Base-by-base conservation (phyloP, 164 flowering plant genomes). In the Dillenia suffruticosa region DNA sequence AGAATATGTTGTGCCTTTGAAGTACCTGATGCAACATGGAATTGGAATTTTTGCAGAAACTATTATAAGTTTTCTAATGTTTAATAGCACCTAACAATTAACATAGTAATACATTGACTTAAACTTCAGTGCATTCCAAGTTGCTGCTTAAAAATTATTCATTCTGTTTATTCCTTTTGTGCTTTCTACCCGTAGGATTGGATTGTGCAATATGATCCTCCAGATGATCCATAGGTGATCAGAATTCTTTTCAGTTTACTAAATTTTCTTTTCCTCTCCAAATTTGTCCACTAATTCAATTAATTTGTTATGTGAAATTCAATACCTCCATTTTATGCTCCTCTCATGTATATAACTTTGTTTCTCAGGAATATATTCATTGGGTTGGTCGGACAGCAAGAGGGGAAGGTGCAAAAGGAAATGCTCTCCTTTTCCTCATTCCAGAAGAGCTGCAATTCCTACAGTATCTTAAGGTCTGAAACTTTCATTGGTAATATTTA, bases 351-450 rank as follows among this genome's bases (percentile, higher is more conserved):
- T 32, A 12, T 24, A 12, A 15, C 26, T 9, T n/a, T 51, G 9
- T 12, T 51, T 58, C 16, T 49, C 80, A 93, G 98, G 97, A 89
- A 75, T 95, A 95, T 65, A 90, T 92, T 49, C 99, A 95, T 51
- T 75, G 99, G 66, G 98, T 95, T 74, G 99, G 99, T 49, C 83
- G 99, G 63, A 95, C 99, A 65, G 99, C 99, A 47, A 90, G 98
- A 72, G 99, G 99, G 50, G 99, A 92, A 82, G 96, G 96, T 71
- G 88, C 76, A 12, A 88, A 79, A 64, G 99, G 99, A 63, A 81
- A 81, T 69, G 97, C 97, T 5, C 72, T 95, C 59, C 86, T 92
- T 52, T 88, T 92, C 74, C 65, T 95, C 63, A 90, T 86, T 62
- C 93, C 97, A 10, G 94, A 95, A 68, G 99, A 95, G 76, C 46